Percentiles rank a stretch among this genome's conserved stretches.
Evolutionary conservation across 108 stramenopile species (phyloP).

Genomic region (Bacterosira constricta): DNA sequence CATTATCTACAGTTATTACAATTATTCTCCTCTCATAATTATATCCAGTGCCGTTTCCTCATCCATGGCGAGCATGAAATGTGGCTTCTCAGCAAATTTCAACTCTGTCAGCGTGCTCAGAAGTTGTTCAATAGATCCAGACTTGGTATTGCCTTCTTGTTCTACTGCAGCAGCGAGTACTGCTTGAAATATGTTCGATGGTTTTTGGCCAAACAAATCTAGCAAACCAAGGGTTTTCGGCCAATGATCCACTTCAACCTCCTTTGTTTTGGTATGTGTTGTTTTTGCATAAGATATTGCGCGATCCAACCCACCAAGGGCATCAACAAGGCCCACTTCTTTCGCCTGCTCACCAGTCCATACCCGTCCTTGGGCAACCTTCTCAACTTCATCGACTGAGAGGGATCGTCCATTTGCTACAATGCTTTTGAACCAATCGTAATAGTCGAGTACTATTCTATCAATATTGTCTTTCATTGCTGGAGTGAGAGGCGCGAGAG

Average conservation of each 20-base stretch:
- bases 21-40: constrained; percentile 19
- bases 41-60: constrained; percentile 32
- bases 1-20: no score
- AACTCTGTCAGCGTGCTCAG: constrained; percentile 1
- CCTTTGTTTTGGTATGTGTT: constrained; percentile 49
- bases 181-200: neutral
- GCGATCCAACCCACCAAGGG: constrained; percentile 68
- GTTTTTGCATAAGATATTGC: constrained; percentile 74
- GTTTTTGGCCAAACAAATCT: neutral
- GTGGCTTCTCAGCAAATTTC: constrained; percentile 19
- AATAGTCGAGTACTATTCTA: constrained; percentile 50
- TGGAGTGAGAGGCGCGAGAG: constrained; percentile 63
- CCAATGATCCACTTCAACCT: constrained; percentile 59
- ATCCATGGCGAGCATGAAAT: constrained; percentile 40
- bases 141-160: neutral
- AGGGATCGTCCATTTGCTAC: constrained; percentile 62
- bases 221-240: constrained; percentile 36
- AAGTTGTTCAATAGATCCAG: neutral
- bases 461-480: constrained; percentile 61
- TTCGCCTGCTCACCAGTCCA: constrained; percentile 84
- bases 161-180: neutral
- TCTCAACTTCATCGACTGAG: constrained; percentile 48
- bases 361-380: constrained; percentile 71
- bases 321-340: constrained; percentile 68
- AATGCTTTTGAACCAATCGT: constrained; percentile 72